These are phyloP conservation scores for Aspergillus bridgeri DNA, from an alignment of 495 filamentous ascomycete genomes.

Conservation along the genomic window DNA sequence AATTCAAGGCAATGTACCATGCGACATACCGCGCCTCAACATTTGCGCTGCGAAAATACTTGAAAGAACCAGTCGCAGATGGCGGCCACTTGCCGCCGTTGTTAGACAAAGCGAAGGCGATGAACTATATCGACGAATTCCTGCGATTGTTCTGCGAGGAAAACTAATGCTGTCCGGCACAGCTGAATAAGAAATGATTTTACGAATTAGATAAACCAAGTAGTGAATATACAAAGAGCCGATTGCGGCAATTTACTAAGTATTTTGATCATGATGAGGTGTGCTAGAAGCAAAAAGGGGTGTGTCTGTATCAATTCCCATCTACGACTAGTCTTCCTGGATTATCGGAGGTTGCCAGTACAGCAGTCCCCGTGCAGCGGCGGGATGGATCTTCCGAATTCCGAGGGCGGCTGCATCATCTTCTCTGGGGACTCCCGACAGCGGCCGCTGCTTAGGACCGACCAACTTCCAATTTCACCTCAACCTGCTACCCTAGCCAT, in stretches of 20 bases:
- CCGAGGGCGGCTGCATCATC: conserved; percentile 20
- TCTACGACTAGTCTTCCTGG: too few species aligned
- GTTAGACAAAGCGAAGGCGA: conserved; percentile 42
- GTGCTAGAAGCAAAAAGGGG: too few species aligned
- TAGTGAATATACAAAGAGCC: conserved; percentile 2
- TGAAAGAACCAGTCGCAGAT: conserved; percentile 25
- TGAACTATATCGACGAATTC: conserved; percentile 46
- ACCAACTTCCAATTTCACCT: conserved; percentile 1
- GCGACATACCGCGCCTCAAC: conserved; percentile 59
- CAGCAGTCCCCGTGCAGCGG: neutral
- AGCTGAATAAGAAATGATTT: conserved; percentile 13
- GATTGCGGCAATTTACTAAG: too few species aligned
- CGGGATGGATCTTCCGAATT: conserved; percentile 20
- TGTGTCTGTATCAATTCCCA: too few species aligned
- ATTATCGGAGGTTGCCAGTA: neutral
- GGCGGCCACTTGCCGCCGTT: conserved; percentile 21
- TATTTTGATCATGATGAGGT: neutral
- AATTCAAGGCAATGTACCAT: conserved; percentile 65
- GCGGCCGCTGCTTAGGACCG: neutral
- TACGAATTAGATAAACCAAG: conserved; percentile 14
- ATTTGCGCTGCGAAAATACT: conserved; percentile 53
- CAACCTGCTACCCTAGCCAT: neutral
- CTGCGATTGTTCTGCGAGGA: conserved; percentile 45
- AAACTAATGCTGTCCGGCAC: conserved; percentile 28
- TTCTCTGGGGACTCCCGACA: conserved; percentile 6